phyloP scores from a whole-genome alignment of 176 grass and related monocot genomes.

The Saccharum officinarum region DNA sequence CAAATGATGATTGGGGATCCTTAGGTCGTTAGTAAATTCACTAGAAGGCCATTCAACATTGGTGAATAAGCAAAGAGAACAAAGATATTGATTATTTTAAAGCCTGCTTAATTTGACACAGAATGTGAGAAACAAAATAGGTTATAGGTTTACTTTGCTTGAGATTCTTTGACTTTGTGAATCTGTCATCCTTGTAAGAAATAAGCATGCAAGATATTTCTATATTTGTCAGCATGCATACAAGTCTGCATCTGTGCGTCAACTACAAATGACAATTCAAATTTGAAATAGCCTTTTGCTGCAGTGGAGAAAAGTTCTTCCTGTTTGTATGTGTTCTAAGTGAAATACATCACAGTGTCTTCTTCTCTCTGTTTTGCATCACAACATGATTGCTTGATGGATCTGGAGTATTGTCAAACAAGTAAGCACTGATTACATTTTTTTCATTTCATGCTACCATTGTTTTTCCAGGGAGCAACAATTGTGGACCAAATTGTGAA shows the following conservation, averaged over 20 bases:
- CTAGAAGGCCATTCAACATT: not conserved
- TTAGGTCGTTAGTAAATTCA: not conserved
- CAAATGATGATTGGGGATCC: slow-evolving; percentile 2
- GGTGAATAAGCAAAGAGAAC: slow-evolving; percentile 19
- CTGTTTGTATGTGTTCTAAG: not conserved
- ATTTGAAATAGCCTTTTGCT: not conserved
- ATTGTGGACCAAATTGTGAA: slow-evolving; percentile 86
- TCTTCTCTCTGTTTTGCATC: slow-evolving; percentile 19
- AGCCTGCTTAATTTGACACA: slow-evolving; percentile 22
- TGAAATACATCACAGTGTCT: not conserved
- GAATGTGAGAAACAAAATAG: not conserved
- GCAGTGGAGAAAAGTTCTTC: not conserved
- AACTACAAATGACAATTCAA: not conserved
- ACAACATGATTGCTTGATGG: not conserved
- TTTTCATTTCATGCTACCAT: not conserved
- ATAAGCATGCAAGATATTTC: not conserved
- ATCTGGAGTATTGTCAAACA: not conserved
- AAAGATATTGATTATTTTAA: slow-evolving; percentile 23
- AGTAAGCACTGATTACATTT: not conserved
- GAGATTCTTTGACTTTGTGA: slow-evolving; percentile 23
- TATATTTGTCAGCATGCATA: slow-evolving; percentile 4
- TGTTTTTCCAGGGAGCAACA: slow-evolving; percentile 76
- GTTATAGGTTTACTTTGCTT: not conserved
- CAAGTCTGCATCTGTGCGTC: not conserved
- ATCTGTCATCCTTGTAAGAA: slow-evolving; percentile 23